phyloP scores from a whole-genome alignment of 2,329 filamentous ascomycete genomes.

The Fusarium humuli region DNA sequence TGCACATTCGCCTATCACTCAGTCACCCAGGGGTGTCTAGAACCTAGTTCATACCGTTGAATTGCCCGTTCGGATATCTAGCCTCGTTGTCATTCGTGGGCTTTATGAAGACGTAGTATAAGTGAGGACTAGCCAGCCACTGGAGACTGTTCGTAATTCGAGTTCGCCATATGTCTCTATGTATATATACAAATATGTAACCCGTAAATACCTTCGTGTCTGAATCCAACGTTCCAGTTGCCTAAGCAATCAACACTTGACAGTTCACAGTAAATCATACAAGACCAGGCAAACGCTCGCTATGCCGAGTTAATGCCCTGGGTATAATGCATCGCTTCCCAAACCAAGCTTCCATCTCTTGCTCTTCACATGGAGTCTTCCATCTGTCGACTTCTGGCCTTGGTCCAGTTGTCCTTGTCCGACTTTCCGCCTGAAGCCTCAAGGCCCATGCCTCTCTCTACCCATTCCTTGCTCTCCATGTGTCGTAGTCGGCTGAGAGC shows the following conservation, averaged over 20 bases:
- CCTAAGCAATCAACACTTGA: constrained; percentile 30
- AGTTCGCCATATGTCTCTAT: constrained; percentile 6
- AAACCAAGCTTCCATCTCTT: constrained; percentile 13
- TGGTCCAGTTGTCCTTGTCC: constrained; percentile 74
- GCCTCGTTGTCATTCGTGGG: background rate
- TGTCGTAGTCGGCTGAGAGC: constrained; percentile 86
- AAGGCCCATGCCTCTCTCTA: constrained; percentile 81
- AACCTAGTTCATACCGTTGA: background rate
- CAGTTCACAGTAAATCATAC: constrained; percentile 37
- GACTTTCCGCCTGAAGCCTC: constrained; percentile 73
- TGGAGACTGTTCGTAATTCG: background rate
- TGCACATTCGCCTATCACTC: background rate
- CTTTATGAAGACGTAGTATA: background rate
- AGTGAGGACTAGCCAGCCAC: background rate
- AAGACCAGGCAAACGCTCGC: constrained; percentile 46
- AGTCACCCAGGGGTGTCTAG: background rate
- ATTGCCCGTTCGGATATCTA: background rate
- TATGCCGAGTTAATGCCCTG: constrained; percentile 44
- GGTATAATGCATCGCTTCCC: constrained; percentile 45
- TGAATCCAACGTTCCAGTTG: constrained; percentile 12
- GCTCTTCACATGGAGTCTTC: constrained; percentile 71
- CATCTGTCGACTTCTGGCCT: constrained; percentile 74
- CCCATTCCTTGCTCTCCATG: constrained; percentile 96
- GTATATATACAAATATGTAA: constrained; percentile 3
- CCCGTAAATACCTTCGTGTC: constrained; percentile 18